phyloP scores from a whole-genome alignment of 768 basidiomycete species.

The Agrocybe praecox region DNA sequence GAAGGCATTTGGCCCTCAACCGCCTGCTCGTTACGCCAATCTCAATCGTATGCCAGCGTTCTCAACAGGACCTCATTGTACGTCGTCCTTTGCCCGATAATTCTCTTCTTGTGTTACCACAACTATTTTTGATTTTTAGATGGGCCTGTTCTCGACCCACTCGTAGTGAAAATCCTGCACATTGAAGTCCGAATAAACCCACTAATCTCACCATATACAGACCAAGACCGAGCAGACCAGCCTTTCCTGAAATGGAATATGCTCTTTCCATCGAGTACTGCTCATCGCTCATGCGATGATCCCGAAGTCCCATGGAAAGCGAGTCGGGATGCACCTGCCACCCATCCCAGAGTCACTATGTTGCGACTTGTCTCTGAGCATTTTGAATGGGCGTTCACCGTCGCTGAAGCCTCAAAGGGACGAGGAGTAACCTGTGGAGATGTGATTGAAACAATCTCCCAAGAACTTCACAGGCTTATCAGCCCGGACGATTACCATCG shows the following conservation, averaged over 20 bases:
- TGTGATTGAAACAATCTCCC: slow-evolving; percentile 55
- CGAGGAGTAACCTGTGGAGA: slow-evolving; percentile 74
- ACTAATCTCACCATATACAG: slow-evolving; percentile 44
- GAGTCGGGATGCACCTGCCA: slow-evolving; percentile 69
- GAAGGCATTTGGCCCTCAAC: slow-evolving; percentile 11
- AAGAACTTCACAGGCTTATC: slow-evolving; percentile 52
- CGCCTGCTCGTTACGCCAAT: slow-evolving; percentile 18
- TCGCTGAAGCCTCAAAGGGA: slow-evolving; percentile 57
- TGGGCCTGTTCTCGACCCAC: slow-evolving; percentile 70
- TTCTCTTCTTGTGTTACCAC: not conserved
- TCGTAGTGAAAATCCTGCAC: slow-evolving; percentile 50
- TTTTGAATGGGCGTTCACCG: slow-evolving; percentile 75
- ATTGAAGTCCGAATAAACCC: slow-evolving; percentile 61
- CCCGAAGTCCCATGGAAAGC: slow-evolving; percentile 63
- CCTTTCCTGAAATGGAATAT: slow-evolving; percentile 73
- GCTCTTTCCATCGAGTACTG: slow-evolving; percentile 63
- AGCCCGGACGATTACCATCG: slow-evolving; percentile 53
- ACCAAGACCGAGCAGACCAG: slow-evolving; percentile 8
- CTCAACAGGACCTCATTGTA: slow-evolving; percentile 34
- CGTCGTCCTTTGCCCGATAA: slow-evolving; percentile 11
- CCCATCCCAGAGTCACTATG: slow-evolving; percentile 59
- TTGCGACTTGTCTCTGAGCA: slow-evolving; percentile 56
- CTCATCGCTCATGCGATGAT: slow-evolving; percentile 66
- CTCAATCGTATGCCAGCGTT: slow-evolving; percentile 29
- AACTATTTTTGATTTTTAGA: slow-evolving; percentile 38